Percentiles rank a stretch among this genome's conserved stretches.
These are phyloP conservation scores for Aspergillus biplanus DNA, from an alignment of 495 filamentous ascomycete species.

Conservation along the genomic window DNA sequence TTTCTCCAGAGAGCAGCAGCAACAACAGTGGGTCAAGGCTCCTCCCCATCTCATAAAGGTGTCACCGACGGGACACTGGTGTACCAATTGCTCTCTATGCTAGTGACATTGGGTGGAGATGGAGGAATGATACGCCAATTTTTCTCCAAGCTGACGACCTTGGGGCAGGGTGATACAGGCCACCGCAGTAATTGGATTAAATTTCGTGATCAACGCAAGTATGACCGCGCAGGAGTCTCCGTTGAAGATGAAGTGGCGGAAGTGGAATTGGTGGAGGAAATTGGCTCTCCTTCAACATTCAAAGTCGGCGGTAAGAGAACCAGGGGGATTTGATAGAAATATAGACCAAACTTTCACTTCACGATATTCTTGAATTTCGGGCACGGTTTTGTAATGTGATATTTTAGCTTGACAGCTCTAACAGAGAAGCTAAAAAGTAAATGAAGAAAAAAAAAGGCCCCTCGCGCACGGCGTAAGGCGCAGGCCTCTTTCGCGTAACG, in stretches of 20 bases:
- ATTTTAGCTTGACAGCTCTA: no score
- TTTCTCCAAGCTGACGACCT: neutral
- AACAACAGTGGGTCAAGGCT: neutral
- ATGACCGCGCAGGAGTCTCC: neutral
- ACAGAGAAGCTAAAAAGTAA: no score
- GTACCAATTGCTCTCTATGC: neutral
- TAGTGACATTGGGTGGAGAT: neutral
- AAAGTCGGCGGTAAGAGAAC: no score
- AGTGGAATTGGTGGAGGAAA: no score
- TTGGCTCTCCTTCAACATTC: no score
- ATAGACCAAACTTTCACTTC: no score
- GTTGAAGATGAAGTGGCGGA: neutral
- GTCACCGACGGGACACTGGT: neutral
- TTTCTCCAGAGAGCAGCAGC: neutral
- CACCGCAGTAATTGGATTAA: neutral
- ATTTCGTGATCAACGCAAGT: neutral
- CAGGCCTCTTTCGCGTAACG: slow-evolving; percentile 5
- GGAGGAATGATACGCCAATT: neutral
- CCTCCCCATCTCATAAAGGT: neutral
- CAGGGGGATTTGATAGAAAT: no score
- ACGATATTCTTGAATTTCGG: no score
- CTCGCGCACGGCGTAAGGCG: neutral
- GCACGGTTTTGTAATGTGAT: no score
- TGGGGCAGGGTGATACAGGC: neutral
- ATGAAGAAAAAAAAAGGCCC: neutral